Evolutionary conservation across 371 early-diverging fungal genomes (phyloP).

Genomic region (Gilbertella persicaria): DNA sequence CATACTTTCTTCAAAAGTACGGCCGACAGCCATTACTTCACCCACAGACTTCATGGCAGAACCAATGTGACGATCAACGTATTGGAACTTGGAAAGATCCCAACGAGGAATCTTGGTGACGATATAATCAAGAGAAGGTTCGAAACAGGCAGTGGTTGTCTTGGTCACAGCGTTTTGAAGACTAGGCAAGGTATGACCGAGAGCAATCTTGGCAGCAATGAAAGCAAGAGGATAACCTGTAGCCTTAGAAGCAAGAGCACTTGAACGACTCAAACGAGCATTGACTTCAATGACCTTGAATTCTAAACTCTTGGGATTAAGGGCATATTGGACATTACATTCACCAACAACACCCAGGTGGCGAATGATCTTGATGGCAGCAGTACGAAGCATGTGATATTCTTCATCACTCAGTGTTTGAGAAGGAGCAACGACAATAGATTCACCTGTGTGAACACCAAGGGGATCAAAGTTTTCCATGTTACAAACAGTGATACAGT

Average conservation of each 20-base stretch:
- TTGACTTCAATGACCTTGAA: conserved; percentile 96
- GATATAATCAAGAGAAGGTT: conserved; percentile 92
- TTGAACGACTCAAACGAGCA: conserved; percentile 86
- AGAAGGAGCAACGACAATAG: conserved; percentile 94
- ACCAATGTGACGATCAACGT: conserved; percentile 80
- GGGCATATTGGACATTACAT: conserved; percentile 95
- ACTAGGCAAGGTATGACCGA: conserved; percentile 82
- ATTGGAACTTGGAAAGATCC: conserved; percentile 92
- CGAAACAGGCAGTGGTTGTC: conserved; percentile 93
- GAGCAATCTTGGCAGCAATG: conserved; percentile 92
- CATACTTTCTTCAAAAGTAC: conserved; percentile 92
- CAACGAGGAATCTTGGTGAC: conserved; percentile 96
- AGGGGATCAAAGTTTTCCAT: conserved; percentile 99
- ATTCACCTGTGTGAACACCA: conserved; percentile 95
- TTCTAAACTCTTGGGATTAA: conserved; percentile 84
- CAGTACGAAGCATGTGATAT: conserved; percentile 91
- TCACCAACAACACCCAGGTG: conserved; percentile 97
- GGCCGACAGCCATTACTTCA: conserved; percentile 96
- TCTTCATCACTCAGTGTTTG: conserved; percentile 94
- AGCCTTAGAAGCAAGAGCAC: conserved; percentile 93
- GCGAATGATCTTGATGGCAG: conserved; percentile 92
- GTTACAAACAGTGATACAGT: conserved; percentile 98
- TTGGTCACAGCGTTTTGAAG: conserved; percentile 90
- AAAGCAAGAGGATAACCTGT: conserved; percentile 96
- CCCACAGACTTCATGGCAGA: conserved; percentile 94